Conservation (phyloP, 2,329 filamentous ascomycete genomes). For the Zelopaecilomyces penicillatus region DNA sequence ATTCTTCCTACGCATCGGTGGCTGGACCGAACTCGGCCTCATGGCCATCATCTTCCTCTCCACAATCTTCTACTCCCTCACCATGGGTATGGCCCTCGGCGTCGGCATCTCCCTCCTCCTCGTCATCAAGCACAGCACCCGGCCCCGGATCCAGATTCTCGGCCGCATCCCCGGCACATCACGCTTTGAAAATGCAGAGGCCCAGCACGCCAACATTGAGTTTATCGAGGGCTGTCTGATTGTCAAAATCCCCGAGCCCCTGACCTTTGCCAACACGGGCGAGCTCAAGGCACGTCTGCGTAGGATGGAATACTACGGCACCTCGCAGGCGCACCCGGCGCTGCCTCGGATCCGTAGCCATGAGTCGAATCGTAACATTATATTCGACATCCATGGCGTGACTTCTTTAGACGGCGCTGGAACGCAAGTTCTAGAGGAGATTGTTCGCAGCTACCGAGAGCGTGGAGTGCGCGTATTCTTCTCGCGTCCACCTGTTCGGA, state of each 20-base stretch:
- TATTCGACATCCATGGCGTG: constrained; percentile 97
- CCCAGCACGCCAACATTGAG: constrained; percentile 65
- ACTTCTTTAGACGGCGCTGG: constrained; percentile 90
- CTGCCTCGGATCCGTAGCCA: constrained; percentile 67
- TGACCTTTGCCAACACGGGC: constrained; percentile 95
- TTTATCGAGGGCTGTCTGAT: constrained; percentile 89
- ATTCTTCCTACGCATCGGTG: constrained; percentile 80
- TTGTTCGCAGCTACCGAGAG: constrained; percentile 71
- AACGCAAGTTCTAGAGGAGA: constrained; percentile 83
- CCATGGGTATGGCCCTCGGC: constrained; percentile 86
- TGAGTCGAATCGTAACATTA: constrained; percentile 84
- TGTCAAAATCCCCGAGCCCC: constrained; percentile 92
- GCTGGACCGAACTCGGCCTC: constrained; percentile 75
- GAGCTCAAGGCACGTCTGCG: constrained; percentile 77
- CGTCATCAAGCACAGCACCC: constrained; percentile 82
- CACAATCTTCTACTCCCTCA: constrained; percentile 92
- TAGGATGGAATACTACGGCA: constrained; percentile 85
- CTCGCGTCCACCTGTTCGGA: constrained; percentile 43
- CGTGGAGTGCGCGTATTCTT: constrained; percentile 73
- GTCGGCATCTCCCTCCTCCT: constrained; percentile 85
- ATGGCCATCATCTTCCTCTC: constrained; percentile 87
- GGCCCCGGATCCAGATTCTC: constrained; percentile 91
- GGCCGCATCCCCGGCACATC: constrained; percentile 79
- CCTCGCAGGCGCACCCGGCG: constrained; percentile 73
- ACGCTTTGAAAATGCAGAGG: constrained; percentile 77